A percentile compares a stretch with the other conserved stretches of the same genome.
These are phyloP conservation scores for Asterella californica DNA, from an alignment of 225 moss, liverwort and hornwort genomes.

Conservation along the genomic window DNA sequence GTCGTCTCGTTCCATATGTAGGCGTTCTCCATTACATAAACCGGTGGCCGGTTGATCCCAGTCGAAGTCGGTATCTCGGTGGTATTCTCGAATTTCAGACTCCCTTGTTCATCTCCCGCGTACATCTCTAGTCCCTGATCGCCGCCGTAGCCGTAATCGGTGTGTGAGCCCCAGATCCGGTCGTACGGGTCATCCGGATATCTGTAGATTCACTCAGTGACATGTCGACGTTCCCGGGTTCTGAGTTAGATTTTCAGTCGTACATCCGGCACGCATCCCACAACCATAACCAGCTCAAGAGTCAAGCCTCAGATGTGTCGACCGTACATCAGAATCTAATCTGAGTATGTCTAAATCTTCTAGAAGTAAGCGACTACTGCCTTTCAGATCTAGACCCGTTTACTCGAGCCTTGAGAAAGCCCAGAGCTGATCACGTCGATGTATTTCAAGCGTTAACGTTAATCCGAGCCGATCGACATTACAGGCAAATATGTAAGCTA, in stretches of 20 bases:
- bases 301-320: too few species aligned
- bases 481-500: too few species aligned
- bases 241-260: too few species aligned
- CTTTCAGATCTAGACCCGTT: not conserved
- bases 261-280: too few species aligned
- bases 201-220: constrained; percentile 15
- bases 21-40: constrained; percentile 7
- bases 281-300: too few species aligned
- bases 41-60: constrained; percentile 27
- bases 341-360: too few species aligned
- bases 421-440: too few species aligned
- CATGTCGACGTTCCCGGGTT: too few species aligned
- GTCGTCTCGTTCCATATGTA: constrained; percentile 26
- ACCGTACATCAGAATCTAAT: too few species aligned
- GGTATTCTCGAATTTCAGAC: constrained; percentile 12
- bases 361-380: not conserved
- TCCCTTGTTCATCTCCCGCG: not conserved
- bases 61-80: constrained; percentile 25
- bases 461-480: too few species aligned
- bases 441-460: too few species aligned
- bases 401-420: too few species aligned
- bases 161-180: constrained; percentile 19
- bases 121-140: not conserved
- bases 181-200: constrained; percentile 34
- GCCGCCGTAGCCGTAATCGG: not conserved